Base-by-base conservation (phyloP, 1,284 basidiomycete species). In the Fomitopsis betulina region DNA sequence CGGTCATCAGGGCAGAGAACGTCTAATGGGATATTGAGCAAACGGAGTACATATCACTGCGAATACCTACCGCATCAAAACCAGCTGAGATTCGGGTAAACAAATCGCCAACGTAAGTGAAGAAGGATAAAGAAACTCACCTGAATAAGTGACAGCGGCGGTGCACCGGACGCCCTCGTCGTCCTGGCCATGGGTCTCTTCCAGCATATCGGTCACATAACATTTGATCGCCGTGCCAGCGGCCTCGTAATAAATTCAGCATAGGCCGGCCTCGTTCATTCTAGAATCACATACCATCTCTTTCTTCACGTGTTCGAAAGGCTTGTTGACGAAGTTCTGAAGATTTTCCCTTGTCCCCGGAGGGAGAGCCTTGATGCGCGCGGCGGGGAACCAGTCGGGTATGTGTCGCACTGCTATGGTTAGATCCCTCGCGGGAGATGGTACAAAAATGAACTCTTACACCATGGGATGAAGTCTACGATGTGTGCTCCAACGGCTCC, bases 401-500 rank as follows among this genome's bases (percentile, higher is more conserved):
- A 79, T 56, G 52, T 76, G 65, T 54, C 68, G 70, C 43, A 78
- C 66, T 64, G 60, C 35, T 42, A 15, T 40, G 38, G 9, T 59
- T 47, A 32, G 33, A 23, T 8, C 10, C 32, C 35, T n/a, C 19
- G 40, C 3, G 5, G 8, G 33, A 60, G 54, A 23, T 55, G 54
- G 2, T 19, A 3, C n/a, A 23, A 12, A 6, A 3, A 59, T 47
- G 43, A 59, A 42, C 38, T 56, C 56, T 10, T 63, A 43, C 25
- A 30, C 45, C 51, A 61, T 47, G 23, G 57, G 23, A 35, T 57
- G 9, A 40, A 53, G 23, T 57, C 42, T 23, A 53, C 33, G 8
- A 53, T 53, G 15, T 53, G 51, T 0, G 82, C 79, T 85, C 86
- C 89, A 55, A 89, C 78, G 6, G 83, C 81, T 39, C 83, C 83